Base-by-base conservation (phyloP, 2,329 filamentous ascomycete species). In the Xylaria hypoxylon region DNA sequence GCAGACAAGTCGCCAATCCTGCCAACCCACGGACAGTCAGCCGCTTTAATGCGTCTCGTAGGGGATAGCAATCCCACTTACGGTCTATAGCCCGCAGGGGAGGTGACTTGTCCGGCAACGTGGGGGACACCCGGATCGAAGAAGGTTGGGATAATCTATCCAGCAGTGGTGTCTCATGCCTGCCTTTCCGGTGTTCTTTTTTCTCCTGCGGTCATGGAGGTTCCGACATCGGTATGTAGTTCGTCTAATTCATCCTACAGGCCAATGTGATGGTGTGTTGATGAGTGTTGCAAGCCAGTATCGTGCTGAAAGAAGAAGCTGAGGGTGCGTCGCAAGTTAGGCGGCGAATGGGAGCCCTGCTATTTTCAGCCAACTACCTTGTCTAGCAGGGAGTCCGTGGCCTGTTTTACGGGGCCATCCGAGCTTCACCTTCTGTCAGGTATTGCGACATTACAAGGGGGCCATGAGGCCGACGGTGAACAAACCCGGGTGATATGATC, bases 351-450 rank as follows among this genome's bases (percentile, higher is more conserved):
- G 58, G 68, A 65, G 55, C 35, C 38, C 52, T 60, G 58, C 59
- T 69, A 69, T 69, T 69, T 68, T 69, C 68, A 68, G 68, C 68
- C 59, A 52, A 53, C 22, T 40, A 59, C 52, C 64, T 44, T 24
- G 48, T 55, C 22, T n/a, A 47, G 42, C 61, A 52, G 47, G 59
- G 64, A 38, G 17, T 52, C 53, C 40, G 47, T 62, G 40, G 64
- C 55, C 48, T 66, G 22, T 53, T 60, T 28, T 51, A 64, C 65
- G 51, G 65, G 61, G 31, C 61, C 45, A 55, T 58, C 65, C 65
- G 61, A 57, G 61, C 50, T 64, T 53, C 19, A 33, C 48, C 45
- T 62, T 31, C 51, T 47, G 19, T 31, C 59, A 53, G 53, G 38
- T 51, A 62, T 59, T 59, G 50, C 59, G 64, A 55, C 60, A 64